Evolutionary conservation across 2,329 filamentous ascomycete species (phyloP).

Genomic region (Claviceps capensis): DNA sequence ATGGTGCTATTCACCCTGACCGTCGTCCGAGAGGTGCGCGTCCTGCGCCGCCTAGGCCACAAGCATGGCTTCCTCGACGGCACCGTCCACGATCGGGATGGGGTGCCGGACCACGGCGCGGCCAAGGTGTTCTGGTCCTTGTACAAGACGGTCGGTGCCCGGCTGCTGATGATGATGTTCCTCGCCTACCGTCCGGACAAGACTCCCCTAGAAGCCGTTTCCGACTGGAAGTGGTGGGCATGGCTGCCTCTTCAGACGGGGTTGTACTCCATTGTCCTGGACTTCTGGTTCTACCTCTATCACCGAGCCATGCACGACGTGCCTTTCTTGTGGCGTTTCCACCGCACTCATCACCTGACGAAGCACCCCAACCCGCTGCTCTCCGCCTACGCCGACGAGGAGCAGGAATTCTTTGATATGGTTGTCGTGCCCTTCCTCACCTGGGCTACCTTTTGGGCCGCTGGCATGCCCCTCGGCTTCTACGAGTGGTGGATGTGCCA

Average conservation of each 20-base stretch:
- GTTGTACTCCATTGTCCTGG: conserved; percentile 13
- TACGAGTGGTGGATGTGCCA: conserved; percentile 33
- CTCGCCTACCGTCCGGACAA: conserved; percentile 16
- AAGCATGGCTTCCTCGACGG: conserved; percentile 28
- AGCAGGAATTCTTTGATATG: conserved; percentile 29
- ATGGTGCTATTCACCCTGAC: conserved; percentile 24
- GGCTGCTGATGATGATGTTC: conserved; percentile 19
- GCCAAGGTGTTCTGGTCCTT: conserved; percentile 21
- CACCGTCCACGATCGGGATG: conserved; percentile 14
- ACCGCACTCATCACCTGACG: conserved; percentile 30
- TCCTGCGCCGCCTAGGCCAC: conserved; percentile 25
- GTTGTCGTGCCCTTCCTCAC: conserved; percentile 25
- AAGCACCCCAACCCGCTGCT: conserved; percentile 24
- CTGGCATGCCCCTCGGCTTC: conserved; percentile 28
- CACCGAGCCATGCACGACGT: conserved; percentile 26
- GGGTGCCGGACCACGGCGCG: conserved; percentile 26
- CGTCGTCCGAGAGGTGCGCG: conserved; percentile 24
- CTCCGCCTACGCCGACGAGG: conserved; percentile 22
- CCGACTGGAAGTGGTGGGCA: conserved; percentile 12
- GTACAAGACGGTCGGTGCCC: conserved; percentile 18
- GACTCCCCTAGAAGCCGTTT: conserved; percentile 5
- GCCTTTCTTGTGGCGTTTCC: conserved; percentile 25
- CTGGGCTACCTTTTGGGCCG: conserved; percentile 17
- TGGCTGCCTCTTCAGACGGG: conserved; percentile 24
- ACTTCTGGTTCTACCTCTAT: conserved; percentile 30